Evolutionary conservation across 495 filamentous ascomycete species (phyloP), one percentile per base, ranked within the genome.

Genomic region (Terfezia claveryi): DNA sequence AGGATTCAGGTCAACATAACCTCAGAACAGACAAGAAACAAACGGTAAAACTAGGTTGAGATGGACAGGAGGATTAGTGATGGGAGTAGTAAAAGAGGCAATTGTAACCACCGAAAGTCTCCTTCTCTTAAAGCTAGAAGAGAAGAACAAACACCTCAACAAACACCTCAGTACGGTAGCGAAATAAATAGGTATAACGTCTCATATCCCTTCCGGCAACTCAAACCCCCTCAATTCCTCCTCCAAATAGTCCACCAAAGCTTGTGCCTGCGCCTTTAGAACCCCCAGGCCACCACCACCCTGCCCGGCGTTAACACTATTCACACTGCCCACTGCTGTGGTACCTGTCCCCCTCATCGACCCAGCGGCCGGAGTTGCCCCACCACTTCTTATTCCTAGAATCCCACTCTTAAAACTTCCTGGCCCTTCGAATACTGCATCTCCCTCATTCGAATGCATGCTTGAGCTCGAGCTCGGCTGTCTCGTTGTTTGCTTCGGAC

Each of bases 191-290:
- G 41, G 4, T 46, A 9, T 14, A 46, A 46, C 8, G 41, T 5
- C 12, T 57, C 56, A 65, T 52, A 67, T 62, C 23, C 60, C 62
- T 14, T 67, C 65, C 8, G 66, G 63, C 46, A 66, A 50, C 50
- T 65, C 62, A 54, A 68, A 67, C 12, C 63, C 65, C 44, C 54
- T 38, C 55, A 67, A 36, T 54, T 67, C 65, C 54, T 55, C 60
- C 57, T 66, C 63, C 54, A 67, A 41, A 50, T 67, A 67, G 36
- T 53, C 54, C 6, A 61, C 63, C 52, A 67, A 53, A 16, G 60
- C 65, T 44, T 66, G 54, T 8, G 66, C 65, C 61, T 67, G 60
- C 3, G 62, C 61, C 55, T 66, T 67, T 55, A 67, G 36, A 16
- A 67, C 62, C 2, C 65, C 65, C 57, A 67, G 49, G 2, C 53